Percentiles rank a stretch among this genome's conserved stretches.
Evolutionary conservation across 495 filamentous ascomycete genomes (phyloP).

Genomic region (Penicillium lividum): DNA sequence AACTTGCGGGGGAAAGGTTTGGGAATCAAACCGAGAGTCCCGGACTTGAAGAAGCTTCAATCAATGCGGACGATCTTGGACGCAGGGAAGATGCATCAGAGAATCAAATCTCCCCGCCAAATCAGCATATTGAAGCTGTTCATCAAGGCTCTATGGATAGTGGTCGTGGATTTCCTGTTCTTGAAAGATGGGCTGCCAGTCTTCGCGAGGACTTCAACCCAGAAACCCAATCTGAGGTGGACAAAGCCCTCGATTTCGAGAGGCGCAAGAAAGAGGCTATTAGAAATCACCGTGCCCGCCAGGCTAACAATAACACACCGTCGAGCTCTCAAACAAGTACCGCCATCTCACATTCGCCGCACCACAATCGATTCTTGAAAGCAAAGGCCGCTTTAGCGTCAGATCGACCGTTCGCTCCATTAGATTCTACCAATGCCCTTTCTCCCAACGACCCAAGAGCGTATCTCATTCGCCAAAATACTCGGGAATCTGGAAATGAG

Average conservation of each 20-base stretch:
- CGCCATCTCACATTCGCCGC: conserved; percentile 27
- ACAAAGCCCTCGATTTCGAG: conserved; percentile 46
- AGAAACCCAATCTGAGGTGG: conserved; percentile 25
- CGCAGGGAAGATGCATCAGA: neutral
- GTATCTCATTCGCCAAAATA: conserved; percentile 37
- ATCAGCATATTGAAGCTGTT: neutral
- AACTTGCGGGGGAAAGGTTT: conserved; percentile 31
- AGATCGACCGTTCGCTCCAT: conserved; percentile 6
- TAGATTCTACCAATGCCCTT: conserved; percentile 6
- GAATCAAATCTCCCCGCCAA: neutral
- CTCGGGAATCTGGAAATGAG: conserved; percentile 11
- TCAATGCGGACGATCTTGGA: neutral
- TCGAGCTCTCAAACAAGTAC: conserved; percentile 10
- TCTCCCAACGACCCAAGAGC: conserved; percentile 37
- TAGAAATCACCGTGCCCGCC: conserved; percentile 25
- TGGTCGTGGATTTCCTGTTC: conserved; percentile 36
- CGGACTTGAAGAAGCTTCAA: neutral
- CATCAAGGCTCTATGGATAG: conserved; percentile 23
- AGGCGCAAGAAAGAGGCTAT: conserved; percentile 43
- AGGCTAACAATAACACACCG: conserved; percentile 1
- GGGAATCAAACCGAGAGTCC: conserved; percentile 1
- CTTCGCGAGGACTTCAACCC: conserved; percentile 29
- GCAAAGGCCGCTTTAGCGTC: conserved; percentile 37
- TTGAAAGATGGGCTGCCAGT: conserved; percentile 43
- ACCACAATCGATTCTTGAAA: conserved; percentile 40